A percentile compares a stretch with the other conserved stretches of the same genome.
Evolutionary conservation across 768 basidiomycete species (phyloP).

Genomic region (Phaeotremella skinneri): DNA sequence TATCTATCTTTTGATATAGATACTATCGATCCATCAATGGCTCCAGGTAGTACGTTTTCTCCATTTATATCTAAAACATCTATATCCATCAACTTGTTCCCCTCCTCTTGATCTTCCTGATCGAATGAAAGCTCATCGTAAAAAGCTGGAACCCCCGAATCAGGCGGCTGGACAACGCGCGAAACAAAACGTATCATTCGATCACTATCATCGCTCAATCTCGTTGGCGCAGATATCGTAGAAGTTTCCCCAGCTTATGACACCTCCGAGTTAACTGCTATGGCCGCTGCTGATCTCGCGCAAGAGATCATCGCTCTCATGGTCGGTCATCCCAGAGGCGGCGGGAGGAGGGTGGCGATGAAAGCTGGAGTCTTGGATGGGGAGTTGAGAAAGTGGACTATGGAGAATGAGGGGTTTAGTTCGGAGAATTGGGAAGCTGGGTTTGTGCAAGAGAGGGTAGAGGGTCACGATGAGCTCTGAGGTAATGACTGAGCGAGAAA

Average conservation of each 20-base stretch:
- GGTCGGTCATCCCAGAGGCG: constrained; percentile 8
- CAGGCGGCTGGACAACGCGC: constrained; percentile 44
- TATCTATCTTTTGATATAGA: constrained; percentile 58
- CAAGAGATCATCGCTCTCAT: constrained; percentile 44
- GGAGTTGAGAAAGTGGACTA: not conserved
- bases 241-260: constrained; percentile 47
- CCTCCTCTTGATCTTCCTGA: not conserved
- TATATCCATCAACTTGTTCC: not conserved
- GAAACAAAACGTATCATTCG: constrained; percentile 45
- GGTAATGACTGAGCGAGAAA: no score
- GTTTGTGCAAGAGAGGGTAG: not conserved
- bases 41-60: constrained; percentile 43
- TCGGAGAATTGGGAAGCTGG: not conserved
- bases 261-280: constrained; percentile 37
- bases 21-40: constrained; percentile 43
- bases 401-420: not conserved
- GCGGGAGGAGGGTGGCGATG: not conserved
- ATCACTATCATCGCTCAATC: constrained; percentile 42
- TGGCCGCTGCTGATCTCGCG: constrained; percentile 40
- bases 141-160: constrained; percentile 40
- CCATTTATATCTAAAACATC: not conserved
- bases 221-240: constrained; percentile 45
- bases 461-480: not conserved
- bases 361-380: not conserved
- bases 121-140: not conserved